A percentile compares a stretch with the other conserved stretches of the same genome.
These are phyloP conservation scores for Colletotrichum sojae DNA, from an alignment of 2,329 filamentous ascomycete genomes.

Conservation along the genomic window DNA sequence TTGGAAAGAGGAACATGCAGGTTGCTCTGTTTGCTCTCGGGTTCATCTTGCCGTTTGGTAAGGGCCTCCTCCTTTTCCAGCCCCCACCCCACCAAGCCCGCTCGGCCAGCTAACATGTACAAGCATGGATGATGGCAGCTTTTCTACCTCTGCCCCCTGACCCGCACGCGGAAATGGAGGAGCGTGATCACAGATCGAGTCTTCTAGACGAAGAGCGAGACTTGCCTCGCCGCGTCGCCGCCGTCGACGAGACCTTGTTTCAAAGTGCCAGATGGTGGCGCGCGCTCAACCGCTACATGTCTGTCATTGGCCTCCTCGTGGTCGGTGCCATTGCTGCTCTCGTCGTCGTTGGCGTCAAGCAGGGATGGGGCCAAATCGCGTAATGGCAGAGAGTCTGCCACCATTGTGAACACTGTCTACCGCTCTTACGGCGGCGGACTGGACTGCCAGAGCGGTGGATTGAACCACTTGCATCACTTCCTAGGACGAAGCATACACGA, in stretches of 20 bases:
- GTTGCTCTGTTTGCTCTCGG: constrained; percentile 82
- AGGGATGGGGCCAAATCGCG: constrained; percentile 59
- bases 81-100: constrained; percentile 20
- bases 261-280: constrained; percentile 73
- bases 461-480: background rate
- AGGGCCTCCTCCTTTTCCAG: constrained; percentile 45
- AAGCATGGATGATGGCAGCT: constrained; percentile 85
- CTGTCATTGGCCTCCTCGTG: constrained; percentile 68
- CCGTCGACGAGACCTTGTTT: constrained; percentile 61
- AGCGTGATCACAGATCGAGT: constrained; percentile 59
- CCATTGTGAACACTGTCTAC: background rate
- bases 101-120: constrained; percentile 37
- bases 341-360: constrained; percentile 64
- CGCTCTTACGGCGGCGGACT: background rate
- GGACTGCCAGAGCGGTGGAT: background rate
- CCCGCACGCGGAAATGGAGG: constrained; percentile 66
- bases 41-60: constrained; percentile 82
- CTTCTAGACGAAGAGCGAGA: constrained; percentile 56
- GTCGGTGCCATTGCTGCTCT: constrained; percentile 67
- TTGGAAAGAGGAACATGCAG: constrained; percentile 80
- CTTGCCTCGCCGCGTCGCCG: constrained; percentile 51
- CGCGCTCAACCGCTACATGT: constrained; percentile 71
- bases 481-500: background rate
- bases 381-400: background rate
- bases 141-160: constrained; percentile 78